phyloP scores from a whole-genome alignment of 2,329 filamentous ascomycete species.

The Cyanodermella asteris region DNA sequence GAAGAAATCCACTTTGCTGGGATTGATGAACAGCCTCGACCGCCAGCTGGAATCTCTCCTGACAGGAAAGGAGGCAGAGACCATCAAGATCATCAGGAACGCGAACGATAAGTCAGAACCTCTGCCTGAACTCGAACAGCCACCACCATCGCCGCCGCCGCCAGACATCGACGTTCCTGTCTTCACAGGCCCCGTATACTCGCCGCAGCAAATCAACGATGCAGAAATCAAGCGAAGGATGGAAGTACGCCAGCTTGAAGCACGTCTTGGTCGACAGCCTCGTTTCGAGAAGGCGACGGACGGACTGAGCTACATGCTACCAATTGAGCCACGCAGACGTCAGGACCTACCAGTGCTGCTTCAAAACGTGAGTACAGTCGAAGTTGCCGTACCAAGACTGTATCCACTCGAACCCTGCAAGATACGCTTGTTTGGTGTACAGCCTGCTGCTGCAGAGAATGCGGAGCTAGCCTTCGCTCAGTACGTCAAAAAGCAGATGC shows the following conservation, averaged over 20 bases:
- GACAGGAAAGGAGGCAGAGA: conserved; percentile 48
- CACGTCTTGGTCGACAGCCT: conserved; percentile 46
- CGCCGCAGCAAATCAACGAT: conserved; percentile 35
- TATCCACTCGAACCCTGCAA: conserved; percentile 51
- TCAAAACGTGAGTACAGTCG: conserved; percentile 39
- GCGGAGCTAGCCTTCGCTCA: conserved; percentile 42
- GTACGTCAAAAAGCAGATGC: conserved; percentile 24
- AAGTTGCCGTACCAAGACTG: conserved; percentile 44
- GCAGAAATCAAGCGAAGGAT: conserved; percentile 41
- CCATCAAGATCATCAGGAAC: conserved; percentile 46
- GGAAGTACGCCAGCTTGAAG: conserved; percentile 52
- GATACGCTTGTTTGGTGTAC: conserved; percentile 42
- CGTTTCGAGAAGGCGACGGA: conserved; percentile 48
- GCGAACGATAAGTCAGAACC: no score
- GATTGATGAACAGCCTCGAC: conserved; percentile 47
- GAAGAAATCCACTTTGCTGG: conserved; percentile 36
- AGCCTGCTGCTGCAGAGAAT: conserved; percentile 35
- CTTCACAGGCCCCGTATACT: no score
- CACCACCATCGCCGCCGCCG: no score
- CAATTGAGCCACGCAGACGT: conserved; percentile 42
- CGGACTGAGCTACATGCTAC: conserved; percentile 47
- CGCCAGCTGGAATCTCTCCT: conserved; percentile 49
- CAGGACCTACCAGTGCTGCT: conserved; percentile 38
- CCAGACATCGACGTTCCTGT: no score
- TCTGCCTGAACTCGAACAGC: no score